Conservation (phyloP, 257 asterid genomes). For the Primulina tabacum region DNA sequence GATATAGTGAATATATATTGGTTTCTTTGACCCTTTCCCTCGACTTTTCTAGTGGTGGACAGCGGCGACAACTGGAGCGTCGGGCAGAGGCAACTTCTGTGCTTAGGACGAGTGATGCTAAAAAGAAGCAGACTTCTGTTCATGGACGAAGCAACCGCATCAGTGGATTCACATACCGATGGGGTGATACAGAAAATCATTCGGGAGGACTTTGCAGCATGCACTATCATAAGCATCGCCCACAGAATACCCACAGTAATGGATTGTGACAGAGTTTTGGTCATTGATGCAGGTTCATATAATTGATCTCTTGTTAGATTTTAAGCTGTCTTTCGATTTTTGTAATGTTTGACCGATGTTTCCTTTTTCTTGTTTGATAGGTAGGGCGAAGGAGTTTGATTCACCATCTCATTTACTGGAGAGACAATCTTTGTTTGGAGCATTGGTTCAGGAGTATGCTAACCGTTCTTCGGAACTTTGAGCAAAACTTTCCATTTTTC, state of each 20-base stretch:
- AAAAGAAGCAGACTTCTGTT: constrained; percentile 75
- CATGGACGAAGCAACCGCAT: constrained; percentile 99
- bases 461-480: constrained; percentile 76
- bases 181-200: constrained; percentile 90
- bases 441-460: constrained; percentile 93
- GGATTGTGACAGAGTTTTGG: constrained; percentile 92
- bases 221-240: constrained; percentile 96
- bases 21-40: neutral
- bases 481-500: neutral
- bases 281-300: constrained; percentile 72
- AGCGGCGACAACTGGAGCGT: constrained; percentile 98
- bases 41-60: constrained; percentile 49
- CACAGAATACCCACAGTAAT: constrained; percentile 95
- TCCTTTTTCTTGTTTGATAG: constrained; percentile 29
- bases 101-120: constrained; percentile 94
- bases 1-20: neutral
- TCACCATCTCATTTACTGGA: constrained; percentile 66
- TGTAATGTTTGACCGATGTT: neutral
- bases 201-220: constrained; percentile 74
- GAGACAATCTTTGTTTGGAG: constrained; percentile 82
- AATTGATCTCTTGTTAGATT: neutral
- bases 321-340: neutral
- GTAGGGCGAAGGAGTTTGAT: constrained; percentile 77
- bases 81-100: constrained; percentile 95
- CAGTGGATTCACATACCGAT: constrained; percentile 90